Evolutionary conservation across 1,139 yeast genomes (phyloP).

Genomic region (Kurtzmaniella quercitrusa): DNA sequence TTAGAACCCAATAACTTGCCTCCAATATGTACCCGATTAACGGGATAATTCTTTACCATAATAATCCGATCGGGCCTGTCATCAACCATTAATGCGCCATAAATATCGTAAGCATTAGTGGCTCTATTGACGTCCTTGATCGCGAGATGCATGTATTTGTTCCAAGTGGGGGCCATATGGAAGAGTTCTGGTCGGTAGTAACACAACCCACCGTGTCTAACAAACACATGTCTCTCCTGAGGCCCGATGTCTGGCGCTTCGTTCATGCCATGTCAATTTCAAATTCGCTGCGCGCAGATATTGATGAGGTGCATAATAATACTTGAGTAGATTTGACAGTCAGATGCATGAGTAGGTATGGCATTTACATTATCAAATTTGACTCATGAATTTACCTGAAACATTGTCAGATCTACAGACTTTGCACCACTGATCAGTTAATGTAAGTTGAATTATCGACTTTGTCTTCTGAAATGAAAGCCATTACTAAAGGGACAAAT

Average conservation of each 20-base stretch:
- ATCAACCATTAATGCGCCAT: slow-evolving; percentile 17
- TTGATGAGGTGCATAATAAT: background rate
- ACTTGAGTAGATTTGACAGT: slow-evolving; percentile 7
- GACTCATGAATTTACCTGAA: too few relatives aligned
- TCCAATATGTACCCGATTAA: slow-evolving; percentile 19
- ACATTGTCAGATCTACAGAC: too few relatives aligned
- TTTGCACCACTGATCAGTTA: too few relatives aligned
- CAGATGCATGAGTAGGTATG: too few relatives aligned
- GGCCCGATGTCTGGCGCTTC: slow-evolving; percentile 25
- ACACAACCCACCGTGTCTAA: slow-evolving; percentile 16
- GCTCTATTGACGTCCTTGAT: slow-evolving; percentile 22
- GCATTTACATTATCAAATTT: background rate
- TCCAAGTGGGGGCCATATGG: slow-evolving; percentile 26
- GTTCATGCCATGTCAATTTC: background rate
- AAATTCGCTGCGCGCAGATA: background rate
- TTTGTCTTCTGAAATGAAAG: too few relatives aligned
- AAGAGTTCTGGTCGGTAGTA: slow-evolving; percentile 32
- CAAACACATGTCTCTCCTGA: slow-evolving; percentile 26
- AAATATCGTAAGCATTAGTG: slow-evolving; percentile 16
- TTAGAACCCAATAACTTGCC: slow-evolving; percentile 22
- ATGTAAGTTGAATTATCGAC: too few relatives aligned
- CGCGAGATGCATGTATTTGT: slow-evolving; percentile 23
- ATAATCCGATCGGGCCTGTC: slow-evolving; percentile 13
- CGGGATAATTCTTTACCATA: slow-evolving; percentile 34
- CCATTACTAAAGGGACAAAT: too few relatives aligned